Base-by-base conservation (phyloP, 345 rosid genomes). In the Lumnitzera littorea region DNA sequence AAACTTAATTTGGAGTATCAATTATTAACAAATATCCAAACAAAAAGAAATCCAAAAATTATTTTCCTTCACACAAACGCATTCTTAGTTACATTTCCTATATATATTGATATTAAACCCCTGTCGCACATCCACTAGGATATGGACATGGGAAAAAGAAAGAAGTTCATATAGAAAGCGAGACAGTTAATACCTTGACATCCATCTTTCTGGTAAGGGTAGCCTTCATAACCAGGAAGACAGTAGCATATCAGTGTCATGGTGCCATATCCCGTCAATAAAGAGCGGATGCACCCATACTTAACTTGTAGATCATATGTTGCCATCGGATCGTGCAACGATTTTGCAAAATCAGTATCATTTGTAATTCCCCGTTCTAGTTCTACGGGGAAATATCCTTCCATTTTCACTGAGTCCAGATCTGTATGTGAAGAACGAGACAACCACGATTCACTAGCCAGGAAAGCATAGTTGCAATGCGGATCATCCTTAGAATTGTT, bases 401-500 rank as follows among this genome's bases (percentile, higher is more conserved):
- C 46, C 0, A 23, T 25, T 13, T 16, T 56, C 53, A 55, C 12
- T 12, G 12, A 1, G 16, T 17, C 1, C 2, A 24, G 17, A 13
- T 14, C 12, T 36, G 11, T 9, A 36, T 1, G 7, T 6, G 3
- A 11, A n/a, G 15, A 9, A 24, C 17, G 11, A 20, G 20, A 20
- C 23, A 29, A 14, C 58, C 54, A 63, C 16, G 55, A 55, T 3
- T 23, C 13, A 43, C 48, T 15, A 1, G 20, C 67, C 48, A 63
- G 53, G 31, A 63, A 63, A 13, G 60, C 60, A 13, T 54, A 49
- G 23, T 29, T 29, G 60, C 67, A 62, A 23, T 16, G 5, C 13
- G 8, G 47, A 15, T 57, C 29, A 13, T 17, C 41, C 3, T 24
- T 46, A 2, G 29, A 24, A 10, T 13, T 15, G 9, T 16, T 54